Conservation (phyloP, 257 asterid species). For the Phtheirospermum japonicum region DNA sequence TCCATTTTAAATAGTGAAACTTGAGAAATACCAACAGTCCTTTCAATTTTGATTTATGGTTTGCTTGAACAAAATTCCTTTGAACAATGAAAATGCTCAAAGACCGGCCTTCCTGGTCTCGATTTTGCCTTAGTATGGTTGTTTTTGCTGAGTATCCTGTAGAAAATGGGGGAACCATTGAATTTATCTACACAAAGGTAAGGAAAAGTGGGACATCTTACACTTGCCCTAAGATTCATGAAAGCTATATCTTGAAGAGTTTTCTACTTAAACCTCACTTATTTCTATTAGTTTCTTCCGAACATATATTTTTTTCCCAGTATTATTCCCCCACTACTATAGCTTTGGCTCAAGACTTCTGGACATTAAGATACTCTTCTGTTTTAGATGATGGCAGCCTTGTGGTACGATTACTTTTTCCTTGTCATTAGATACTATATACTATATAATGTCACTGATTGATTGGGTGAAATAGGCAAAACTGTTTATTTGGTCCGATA, state of each 20-base stretch:
- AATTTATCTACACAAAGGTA: constrained; percentile 43
- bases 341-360: constrained; percentile 52
- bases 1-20: no score
- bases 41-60: neutral
- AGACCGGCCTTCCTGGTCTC: constrained; percentile 39
- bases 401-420: constrained; percentile 37
- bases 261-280: no score
- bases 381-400: constrained; percentile 41
- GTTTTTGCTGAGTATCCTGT: constrained; percentile 35
- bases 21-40: neutral
- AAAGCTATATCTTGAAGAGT: constrained; percentile 15
- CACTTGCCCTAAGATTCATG: constrained; percentile 8
- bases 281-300: neutral
- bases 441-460: neutral
- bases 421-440: constrained; percentile 4
- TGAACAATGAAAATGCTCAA: constrained; percentile 38
- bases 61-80: constrained; percentile 20
- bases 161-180: constrained; percentile 41
- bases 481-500: no score
- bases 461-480: neutral
- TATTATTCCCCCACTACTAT: constrained; percentile 48
- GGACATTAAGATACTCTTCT: constrained; percentile 52
- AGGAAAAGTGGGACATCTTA: constrained; percentile 15
- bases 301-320: constrained; percentile 26
- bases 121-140: constrained; percentile 34